phyloP scores from a whole-genome alignment of 495 filamentous ascomycete species.

The Trichoderma reesei region DNA sequence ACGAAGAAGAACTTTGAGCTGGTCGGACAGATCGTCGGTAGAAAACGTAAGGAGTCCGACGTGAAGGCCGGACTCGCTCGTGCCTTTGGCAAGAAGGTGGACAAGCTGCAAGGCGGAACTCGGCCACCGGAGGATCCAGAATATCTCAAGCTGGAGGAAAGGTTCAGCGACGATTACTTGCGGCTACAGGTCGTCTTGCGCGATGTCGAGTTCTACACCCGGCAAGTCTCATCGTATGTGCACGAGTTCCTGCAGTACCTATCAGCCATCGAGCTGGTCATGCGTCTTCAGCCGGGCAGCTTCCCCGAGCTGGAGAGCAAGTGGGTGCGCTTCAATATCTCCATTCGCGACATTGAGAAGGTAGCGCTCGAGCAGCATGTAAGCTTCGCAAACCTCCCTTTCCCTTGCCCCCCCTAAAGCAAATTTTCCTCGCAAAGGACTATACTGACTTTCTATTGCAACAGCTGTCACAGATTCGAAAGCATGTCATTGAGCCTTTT shows the following conservation, averaged over 20 bases:
- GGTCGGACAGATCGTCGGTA: constrained; percentile 73
- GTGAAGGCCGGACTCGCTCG: constrained; percentile 73
- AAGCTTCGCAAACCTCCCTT: too few relatives aligned
- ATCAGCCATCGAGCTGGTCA: constrained; percentile 57
- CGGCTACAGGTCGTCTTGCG: constrained; percentile 81
- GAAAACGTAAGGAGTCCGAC: constrained; percentile 86
- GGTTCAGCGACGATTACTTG: constrained; percentile 78
- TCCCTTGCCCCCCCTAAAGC: constrained; percentile 14
- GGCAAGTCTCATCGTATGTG: constrained; percentile 57
- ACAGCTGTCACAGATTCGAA: constrained; percentile 66
- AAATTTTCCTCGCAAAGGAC: constrained; percentile 9
- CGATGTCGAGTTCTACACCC: constrained; percentile 81
- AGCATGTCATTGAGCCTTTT: constrained; percentile 81
- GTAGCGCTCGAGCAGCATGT: constrained; percentile 79
- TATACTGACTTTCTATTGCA: not conserved
- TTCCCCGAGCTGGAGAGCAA: constrained; percentile 80
- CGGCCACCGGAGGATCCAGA: constrained; percentile 68
- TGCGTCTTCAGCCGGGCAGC: constrained; percentile 46
- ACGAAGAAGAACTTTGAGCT: constrained; percentile 84
- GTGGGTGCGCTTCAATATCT: constrained; percentile 77
- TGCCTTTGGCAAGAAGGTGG: constrained; percentile 75
- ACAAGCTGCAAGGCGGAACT: constrained; percentile 54
- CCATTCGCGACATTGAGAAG: constrained; percentile 69
- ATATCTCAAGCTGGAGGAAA: constrained; percentile 65
- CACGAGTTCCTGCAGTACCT: constrained; percentile 62